Base-by-base conservation (phyloP, 768 basidiomycete genomes). In the Amanita rubescens region DNA sequence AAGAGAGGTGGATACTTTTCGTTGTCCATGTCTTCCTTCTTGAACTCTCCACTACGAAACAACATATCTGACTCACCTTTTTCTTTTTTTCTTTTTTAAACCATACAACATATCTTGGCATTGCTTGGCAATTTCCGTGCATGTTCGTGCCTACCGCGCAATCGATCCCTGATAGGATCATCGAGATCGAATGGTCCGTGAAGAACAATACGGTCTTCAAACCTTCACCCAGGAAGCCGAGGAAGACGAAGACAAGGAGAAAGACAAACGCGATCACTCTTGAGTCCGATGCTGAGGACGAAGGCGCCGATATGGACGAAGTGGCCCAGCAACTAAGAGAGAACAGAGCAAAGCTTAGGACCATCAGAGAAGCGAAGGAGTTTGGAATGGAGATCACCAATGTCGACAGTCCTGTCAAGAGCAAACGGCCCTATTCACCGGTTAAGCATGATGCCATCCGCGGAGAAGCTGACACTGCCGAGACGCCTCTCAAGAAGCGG, bases 1-100 rank as follows among this genome's bases (percentile, higher is more conserved):
- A 84, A 78, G 87, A 88, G 76, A 87, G 90, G 90, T 91, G 77
- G 79, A 83, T 83, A 75, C 76, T 80, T 74, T 85, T 83, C 67
- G 69, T 85, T 67, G 67, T 82, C 65, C 72, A 81, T 67, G 77
- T 84, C 65, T 84, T 82, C 64, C 69, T 82, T 65, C 76, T 76
- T 74, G 75, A 75, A 68, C 60, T 78, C 65, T 77, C 75, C 51
- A 65, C 65, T 56, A 59, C 63, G 62, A 64, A 63, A 63, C 63
- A 55, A 56, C 62, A 62, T 66, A 63, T 73, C 76, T 78, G 73
- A 77, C 73, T 67, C 67, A 38, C 63, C 60, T 65, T 58, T 62
- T 58, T 56, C 60, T 64, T 63, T 64, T 61, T 60, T 62, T 66
- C 65, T 44, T 59, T 70, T 57, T 59, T 59, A 53, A 58, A 60